These are phyloP conservation scores for Filobasidium floriforme DNA, from an alignment of 768 basidiomycete genomes.

Conservation along the genomic window DNA sequence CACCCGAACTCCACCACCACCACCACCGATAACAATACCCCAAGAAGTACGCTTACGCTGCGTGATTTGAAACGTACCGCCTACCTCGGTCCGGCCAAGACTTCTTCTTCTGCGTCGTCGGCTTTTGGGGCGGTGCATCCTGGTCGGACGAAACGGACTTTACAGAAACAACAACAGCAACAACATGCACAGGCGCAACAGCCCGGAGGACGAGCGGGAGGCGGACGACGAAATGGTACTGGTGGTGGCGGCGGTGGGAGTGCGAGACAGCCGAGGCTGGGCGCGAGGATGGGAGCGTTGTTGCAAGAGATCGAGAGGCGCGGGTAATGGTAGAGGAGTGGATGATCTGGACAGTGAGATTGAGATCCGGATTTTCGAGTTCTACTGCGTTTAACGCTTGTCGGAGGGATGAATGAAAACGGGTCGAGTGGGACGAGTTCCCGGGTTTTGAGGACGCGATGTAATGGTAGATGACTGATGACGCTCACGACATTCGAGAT, in stretches of 20 bases:
- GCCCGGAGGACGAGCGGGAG: background rate
- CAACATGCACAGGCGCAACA: constrained; percentile 4
- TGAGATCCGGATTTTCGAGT: no score
- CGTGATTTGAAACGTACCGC: constrained; percentile 22
- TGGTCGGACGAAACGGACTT: constrained; percentile 1
- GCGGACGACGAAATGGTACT: background rate
- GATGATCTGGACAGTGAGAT: background rate
- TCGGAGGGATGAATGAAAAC: no score
- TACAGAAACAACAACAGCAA: background rate
- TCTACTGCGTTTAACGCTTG: no score
- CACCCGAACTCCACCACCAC: background rate
- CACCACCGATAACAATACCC: background rate
- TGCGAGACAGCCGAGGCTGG: constrained; percentile 71
- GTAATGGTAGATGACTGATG: no score
- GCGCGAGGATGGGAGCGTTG: constrained; percentile 74
- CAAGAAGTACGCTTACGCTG: background rate
- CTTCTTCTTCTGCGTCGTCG: no score
- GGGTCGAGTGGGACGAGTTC: no score
- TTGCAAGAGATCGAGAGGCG: constrained; percentile 68
- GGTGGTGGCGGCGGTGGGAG: no score
- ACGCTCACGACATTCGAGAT: no score
- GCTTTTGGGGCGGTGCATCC: background rate
- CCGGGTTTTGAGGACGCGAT: no score
- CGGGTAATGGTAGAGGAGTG: constrained; percentile 8
- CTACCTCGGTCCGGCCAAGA: constrained; percentile 9